These are phyloP conservation scores for Trichoderma breve DNA, from an alignment of 2,329 filamentous ascomycete species.

Conservation along the genomic window DNA sequence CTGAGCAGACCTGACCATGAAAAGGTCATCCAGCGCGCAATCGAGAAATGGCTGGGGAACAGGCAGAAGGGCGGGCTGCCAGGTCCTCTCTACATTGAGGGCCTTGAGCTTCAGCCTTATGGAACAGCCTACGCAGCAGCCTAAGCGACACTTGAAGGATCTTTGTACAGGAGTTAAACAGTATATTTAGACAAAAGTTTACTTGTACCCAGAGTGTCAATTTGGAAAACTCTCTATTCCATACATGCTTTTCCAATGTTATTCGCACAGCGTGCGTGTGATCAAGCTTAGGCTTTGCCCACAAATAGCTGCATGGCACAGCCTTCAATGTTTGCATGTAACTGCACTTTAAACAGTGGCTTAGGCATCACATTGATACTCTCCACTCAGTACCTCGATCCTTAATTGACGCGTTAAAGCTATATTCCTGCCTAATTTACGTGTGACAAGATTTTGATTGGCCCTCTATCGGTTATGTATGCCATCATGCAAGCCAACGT, in stretches of 20 bases:
- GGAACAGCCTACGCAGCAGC: constrained; percentile 28
- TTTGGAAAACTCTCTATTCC: neutral
- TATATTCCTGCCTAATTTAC: neutral
- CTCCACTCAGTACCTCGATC: too few species aligned
- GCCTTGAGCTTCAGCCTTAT: constrained; percentile 33
- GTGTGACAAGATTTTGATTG: neutral
- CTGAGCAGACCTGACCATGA: constrained; percentile 43
- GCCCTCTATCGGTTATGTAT: too few species aligned
- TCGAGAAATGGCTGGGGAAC: constrained; percentile 34
- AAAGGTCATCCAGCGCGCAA: constrained; percentile 30
- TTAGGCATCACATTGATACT: too few species aligned
- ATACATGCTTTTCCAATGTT: too few species aligned
- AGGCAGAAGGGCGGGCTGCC: constrained; percentile 23
- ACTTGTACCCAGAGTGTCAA: neutral
- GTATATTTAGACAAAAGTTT: neutral
- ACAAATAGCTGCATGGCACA: too few species aligned
- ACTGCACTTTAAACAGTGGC: neutral
- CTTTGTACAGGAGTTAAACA: neutral
- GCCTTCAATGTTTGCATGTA: too few species aligned
- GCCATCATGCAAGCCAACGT: too few species aligned
- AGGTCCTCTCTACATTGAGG: constrained; percentile 33
- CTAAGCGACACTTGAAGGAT: neutral
- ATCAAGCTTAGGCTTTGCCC: too few species aligned
- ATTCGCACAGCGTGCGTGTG: too few species aligned
- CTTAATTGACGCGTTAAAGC: too few species aligned